phyloP scores from a whole-genome alignment of 257 asterid genomes.

The Henckelia pumila region DNA sequence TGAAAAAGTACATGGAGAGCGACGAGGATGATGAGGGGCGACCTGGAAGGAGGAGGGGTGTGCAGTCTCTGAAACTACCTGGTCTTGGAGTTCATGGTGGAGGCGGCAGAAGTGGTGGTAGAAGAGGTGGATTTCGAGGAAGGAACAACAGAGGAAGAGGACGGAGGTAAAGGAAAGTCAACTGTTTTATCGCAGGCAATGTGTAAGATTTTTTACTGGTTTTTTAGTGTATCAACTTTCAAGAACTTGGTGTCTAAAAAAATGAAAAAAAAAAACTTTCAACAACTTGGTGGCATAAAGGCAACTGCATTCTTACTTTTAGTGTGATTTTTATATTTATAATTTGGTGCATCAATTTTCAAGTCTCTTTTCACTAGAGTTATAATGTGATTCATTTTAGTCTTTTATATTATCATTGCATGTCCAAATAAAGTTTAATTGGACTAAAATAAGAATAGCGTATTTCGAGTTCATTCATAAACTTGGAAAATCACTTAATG shows the following conservation, averaged over 20 bases:
- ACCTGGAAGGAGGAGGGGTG: slow-evolving; percentile 62
- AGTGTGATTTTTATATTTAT: background rate
- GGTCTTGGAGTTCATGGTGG: slow-evolving; percentile 45
- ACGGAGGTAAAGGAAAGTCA: no score
- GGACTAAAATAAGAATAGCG: no score
- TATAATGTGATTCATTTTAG: background rate
- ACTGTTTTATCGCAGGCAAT: no score
- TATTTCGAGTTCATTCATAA: no score
- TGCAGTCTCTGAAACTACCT: slow-evolving; percentile 68
- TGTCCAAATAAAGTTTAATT: no score
- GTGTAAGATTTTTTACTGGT: background rate
- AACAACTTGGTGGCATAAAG: no score
- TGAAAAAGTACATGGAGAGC: slow-evolving; percentile 53
- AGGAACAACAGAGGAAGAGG: no score
- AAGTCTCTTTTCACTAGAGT: background rate
- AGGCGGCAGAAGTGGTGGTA: slow-evolving; percentile 39
- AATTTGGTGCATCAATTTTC: background rate
- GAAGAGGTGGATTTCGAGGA: no score
- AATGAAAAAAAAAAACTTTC: no score
- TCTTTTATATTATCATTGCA: background rate
- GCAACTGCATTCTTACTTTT: background rate
- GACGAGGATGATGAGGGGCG: slow-evolving; percentile 48
- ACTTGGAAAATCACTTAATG: no score
- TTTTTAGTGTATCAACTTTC: no score
- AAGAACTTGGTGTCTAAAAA: no score